Evolutionary conservation across 192 early-diverging fungal genomes (phyloP).

Genomic region (Radiomyces spectabilis): DNA sequence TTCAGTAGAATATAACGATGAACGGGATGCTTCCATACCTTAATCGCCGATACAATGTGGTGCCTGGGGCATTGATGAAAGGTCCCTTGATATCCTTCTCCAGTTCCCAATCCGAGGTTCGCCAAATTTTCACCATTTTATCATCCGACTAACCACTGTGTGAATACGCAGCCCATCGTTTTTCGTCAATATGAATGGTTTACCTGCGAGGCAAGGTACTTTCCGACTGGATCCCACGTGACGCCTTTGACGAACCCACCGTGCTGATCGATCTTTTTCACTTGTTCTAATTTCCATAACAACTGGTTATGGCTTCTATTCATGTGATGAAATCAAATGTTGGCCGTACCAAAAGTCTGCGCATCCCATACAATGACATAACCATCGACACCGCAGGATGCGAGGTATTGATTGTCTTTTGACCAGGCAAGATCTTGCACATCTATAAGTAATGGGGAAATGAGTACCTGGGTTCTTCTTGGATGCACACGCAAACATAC

Average conservation of each 20-base stretch:
- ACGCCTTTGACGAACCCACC: slow-evolving; percentile 93
- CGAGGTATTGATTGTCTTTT: slow-evolving; percentile 72
- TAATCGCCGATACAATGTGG: slow-evolving; percentile 84
- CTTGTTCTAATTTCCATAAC: slow-evolving; percentile 29
- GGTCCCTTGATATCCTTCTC: slow-evolving; percentile 68
- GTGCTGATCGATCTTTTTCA: slow-evolving; percentile 63
- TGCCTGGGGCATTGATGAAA: slow-evolving; percentile 68
- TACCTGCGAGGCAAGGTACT: slow-evolving; percentile 88
- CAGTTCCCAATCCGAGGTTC: slow-evolving; percentile 80
- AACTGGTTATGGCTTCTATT: background rate
- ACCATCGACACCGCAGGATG: slow-evolving; percentile 86
- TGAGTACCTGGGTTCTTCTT: slow-evolving; percentile 24
- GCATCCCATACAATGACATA: slow-evolving; percentile 83
- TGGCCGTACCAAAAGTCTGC: slow-evolving; percentile 57
- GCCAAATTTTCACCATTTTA: slow-evolving; percentile 79
- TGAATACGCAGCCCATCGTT: background rate
- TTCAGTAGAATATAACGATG: background rate
- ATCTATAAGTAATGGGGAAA: slow-evolving; percentile 40
- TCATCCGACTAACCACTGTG: slow-evolving; percentile 90
- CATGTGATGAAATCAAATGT: background rate
- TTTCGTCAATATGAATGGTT: background rate
- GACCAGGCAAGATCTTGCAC: slow-evolving; percentile 94
- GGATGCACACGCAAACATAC: too few relatives aligned
- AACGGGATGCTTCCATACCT: slow-evolving; percentile 35
- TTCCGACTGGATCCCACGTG: slow-evolving; percentile 92